phyloP scores from a whole-genome alignment of 208 protist genomes.

The Naegleria gruberi region DNA sequence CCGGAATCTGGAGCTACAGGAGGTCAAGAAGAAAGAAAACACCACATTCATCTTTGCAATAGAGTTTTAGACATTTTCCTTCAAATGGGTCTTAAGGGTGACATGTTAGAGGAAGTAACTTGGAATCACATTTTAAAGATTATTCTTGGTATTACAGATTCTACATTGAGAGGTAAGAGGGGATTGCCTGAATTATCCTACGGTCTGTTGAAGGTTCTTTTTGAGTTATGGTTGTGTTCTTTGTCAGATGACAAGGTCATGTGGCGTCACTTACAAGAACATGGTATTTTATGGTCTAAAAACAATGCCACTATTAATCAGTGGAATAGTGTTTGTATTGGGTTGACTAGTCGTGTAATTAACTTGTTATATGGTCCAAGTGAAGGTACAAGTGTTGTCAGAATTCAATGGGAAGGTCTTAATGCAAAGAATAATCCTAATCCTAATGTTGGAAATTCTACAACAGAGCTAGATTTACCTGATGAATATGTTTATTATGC shows the following conservation, averaged over 20 bases:
- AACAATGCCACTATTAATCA: slow-evolving; percentile 18
- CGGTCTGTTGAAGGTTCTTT: slow-evolving; percentile 4
- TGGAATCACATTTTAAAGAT: slow-evolving; percentile 25
- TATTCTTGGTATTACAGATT: slow-evolving; percentile 22
- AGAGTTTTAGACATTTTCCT: slow-evolving; percentile 25
- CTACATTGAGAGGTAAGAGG: neutral
- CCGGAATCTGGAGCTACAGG: neutral
- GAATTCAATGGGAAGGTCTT: slow-evolving; percentile 6
- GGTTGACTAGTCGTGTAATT: slow-evolving; percentile 11
- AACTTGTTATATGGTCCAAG: slow-evolving; percentile 22
- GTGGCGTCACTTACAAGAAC: slow-evolving; percentile 18
- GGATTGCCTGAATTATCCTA: slow-evolving; percentile 17
- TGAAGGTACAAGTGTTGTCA: neutral
- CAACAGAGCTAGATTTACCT: slow-evolving; percentile 7
- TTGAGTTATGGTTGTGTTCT: slow-evolving; percentile 27
- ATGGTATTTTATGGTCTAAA: neutral
- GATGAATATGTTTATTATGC: slow-evolving; percentile 20
- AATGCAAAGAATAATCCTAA: neutral
- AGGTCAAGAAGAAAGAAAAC: neutral
- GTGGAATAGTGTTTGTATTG: slow-evolving; percentile 20
- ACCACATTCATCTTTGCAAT: slow-evolving; percentile 18
- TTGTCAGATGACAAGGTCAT: slow-evolving; percentile 6
- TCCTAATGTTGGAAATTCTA: slow-evolving; percentile 7
- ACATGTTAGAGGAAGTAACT: slow-evolving; percentile 8
- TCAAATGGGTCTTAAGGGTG: slow-evolving; percentile 12